phyloP scores from a whole-genome alignment of 805 yeast genomes.

The Metschnikowia koreensis region DNA sequence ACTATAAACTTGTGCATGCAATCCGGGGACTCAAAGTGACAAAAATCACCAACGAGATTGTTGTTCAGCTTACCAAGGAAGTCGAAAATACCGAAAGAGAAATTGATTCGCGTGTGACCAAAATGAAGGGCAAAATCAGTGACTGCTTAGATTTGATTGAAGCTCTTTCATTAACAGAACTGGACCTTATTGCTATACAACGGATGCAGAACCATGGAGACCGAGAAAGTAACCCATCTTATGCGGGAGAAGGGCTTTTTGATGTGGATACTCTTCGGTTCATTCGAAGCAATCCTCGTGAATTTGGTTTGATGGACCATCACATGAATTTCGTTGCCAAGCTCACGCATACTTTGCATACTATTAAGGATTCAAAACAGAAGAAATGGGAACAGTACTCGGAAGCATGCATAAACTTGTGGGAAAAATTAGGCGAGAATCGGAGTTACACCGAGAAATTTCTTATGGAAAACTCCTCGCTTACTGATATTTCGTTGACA shows the following conservation, averaged over 20 bases:
- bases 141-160: constrained; percentile 27
- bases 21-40: constrained; percentile 36
- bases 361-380: constrained; percentile 34
- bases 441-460: constrained; percentile 41
- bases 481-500: constrained; percentile 47
- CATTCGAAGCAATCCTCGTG: constrained; percentile 35
- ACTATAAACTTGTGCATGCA: constrained; percentile 36
- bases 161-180: constrained; percentile 30
- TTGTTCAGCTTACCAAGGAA: constrained; percentile 23
- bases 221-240: background rate
- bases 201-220: constrained; percentile 20
- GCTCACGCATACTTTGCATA: constrained; percentile 30
- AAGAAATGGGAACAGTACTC: constrained; percentile 35
- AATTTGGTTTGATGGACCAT: constrained; percentile 38
- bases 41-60: constrained; percentile 33
- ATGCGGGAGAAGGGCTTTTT: constrained; percentile 29
- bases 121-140: constrained; percentile 24
- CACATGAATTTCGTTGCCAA: constrained; percentile 33
- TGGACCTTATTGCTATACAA: constrained; percentile 34
- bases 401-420: constrained; percentile 46
- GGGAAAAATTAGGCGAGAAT: constrained; percentile 58
- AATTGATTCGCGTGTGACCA: constrained; percentile 21
- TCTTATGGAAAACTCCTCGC: constrained; percentile 41
- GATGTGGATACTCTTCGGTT: constrained; percentile 39
- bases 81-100: constrained; percentile 29